phyloP scores from a whole-genome alignment of 305 asterid species.

The Withania somnifera region DNA sequence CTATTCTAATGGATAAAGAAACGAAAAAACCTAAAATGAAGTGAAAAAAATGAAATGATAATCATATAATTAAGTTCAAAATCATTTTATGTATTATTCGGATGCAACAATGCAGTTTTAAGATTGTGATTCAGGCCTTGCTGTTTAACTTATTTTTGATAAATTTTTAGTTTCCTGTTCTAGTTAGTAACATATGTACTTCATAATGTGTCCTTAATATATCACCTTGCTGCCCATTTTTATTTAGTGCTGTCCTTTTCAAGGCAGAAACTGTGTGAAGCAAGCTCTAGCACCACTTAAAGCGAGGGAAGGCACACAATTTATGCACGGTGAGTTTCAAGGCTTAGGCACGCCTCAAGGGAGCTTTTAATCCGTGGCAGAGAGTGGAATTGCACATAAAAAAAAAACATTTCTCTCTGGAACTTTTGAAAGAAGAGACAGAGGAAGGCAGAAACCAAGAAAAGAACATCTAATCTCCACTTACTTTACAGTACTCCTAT shows the following conservation, averaged over 20 bases:
- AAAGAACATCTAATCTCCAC: not conserved
- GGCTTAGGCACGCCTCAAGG: not conserved
- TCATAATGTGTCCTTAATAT: not conserved
- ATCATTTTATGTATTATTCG: no score
- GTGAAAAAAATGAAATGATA: no score
- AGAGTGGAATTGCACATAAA: not conserved
- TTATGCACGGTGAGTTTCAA: not conserved
- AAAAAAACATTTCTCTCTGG: not conserved
- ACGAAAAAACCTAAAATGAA: no score
- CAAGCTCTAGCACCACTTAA: not conserved
- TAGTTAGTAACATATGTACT: no score
- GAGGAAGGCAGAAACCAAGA: not conserved
- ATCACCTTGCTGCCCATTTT: no score
- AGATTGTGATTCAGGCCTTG: no score
- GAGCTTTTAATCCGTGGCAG: not conserved
- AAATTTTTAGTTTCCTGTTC: no score
- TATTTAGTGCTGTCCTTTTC: not conserved
- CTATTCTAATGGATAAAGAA: no score
- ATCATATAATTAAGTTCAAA: no score
- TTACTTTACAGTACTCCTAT: not conserved
- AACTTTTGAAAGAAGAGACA: not conserved
- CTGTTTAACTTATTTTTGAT: no score
- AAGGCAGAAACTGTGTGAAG: not conserved
- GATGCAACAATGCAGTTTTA: no score
- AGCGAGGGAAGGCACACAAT: not conserved